Base-by-base conservation (phyloP, 371 early-diverging fungal genomes). In the Blakeslea trispora region DNA sequence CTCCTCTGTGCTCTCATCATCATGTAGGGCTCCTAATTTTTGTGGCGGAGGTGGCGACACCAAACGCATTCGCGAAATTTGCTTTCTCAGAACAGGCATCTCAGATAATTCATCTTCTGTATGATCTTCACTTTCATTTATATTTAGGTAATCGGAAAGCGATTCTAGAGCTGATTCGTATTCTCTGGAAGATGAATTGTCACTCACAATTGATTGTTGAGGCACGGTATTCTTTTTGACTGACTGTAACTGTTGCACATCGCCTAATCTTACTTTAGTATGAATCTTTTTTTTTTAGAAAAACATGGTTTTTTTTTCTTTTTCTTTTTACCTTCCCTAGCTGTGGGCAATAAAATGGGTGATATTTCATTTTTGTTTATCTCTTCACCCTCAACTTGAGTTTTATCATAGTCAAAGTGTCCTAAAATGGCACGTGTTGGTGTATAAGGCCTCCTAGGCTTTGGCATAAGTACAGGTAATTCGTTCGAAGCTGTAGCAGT, bases 131-230 rank as follows among this genome's bases (percentile, higher is more conserved):
- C 28, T 28, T 28, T 28, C 28, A 7, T 28, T 7, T 5, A 28
- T 28, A 7, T 32, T 45, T 35, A 17, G 35, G n/a, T 24, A 14
- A 14, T 47, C 49, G n/a, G 46, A 28, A n/a, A 59, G 40, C 5
- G 62, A 56, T 45, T 61, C 62, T 15, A 55, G 35, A 18, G 62
- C 62, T 2, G 62, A 61, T 13, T 56, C 52, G 32, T 61, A 61
- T 1, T 42, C 42, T 46, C 62, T 19, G 17, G 56, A 51, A 1
- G 56, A 56, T 17, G 45, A 45, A 47, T 56, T 47, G 28, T 28
- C 28, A 23, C 46, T 54, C 14, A 32, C 19, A 9, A 43, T 15
- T n/a, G 48, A n/a, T 1, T 28, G n/a, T 28, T 47, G 14, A 18
- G 34, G 50, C 15, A 43, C 40, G 39, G 22, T 37, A 50, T 11